Conservation (phyloP, 345 rosid species). For the Moricandia arvensis region DNA sequence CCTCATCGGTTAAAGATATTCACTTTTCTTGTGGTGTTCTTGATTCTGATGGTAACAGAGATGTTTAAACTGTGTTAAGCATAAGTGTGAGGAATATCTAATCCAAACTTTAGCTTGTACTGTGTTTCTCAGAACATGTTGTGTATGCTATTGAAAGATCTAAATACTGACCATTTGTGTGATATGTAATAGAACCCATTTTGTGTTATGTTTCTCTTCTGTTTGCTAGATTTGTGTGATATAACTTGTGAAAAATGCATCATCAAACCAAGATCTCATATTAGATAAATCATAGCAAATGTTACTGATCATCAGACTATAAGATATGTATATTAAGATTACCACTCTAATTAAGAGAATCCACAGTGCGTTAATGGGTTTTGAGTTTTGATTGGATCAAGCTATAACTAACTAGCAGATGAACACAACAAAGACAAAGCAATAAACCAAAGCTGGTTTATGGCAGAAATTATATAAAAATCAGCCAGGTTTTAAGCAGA, state of each 20-base stretch:
- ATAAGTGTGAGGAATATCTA: conserved; percentile 23
- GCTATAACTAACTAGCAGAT: conserved; percentile 13
- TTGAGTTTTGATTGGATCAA: conserved; percentile 1
- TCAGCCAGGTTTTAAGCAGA: conserved; percentile 1
- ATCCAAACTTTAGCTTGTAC: conserved; percentile 19
- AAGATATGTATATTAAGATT: background rate
- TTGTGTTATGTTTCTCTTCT: background rate
- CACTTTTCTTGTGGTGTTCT: conserved; percentile 31
- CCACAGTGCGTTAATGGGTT: background rate
- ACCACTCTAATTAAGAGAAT: background rate
- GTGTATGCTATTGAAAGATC: conserved; percentile 15
- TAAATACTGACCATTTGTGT: conserved; percentile 16
- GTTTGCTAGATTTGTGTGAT: background rate
- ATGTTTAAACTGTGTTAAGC: conserved; percentile 36
- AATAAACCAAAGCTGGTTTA: conserved; percentile 12
- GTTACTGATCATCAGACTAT: background rate
- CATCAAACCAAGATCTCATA: background rate
- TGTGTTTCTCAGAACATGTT: conserved; percentile 12
- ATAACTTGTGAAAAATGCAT: background rate
- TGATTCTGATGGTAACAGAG: conserved; percentile 28
- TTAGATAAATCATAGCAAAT: background rate
- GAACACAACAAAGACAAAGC: conserved; percentile 9
- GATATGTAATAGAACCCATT: background rate
- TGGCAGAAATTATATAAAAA: background rate
- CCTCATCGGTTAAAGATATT: conserved; percentile 21